Evolutionary conservation across 176 grass and related monocot species (phyloP), one percentile per base, ranked within the genome.

Genomic region (Otatea glauca): DNA sequence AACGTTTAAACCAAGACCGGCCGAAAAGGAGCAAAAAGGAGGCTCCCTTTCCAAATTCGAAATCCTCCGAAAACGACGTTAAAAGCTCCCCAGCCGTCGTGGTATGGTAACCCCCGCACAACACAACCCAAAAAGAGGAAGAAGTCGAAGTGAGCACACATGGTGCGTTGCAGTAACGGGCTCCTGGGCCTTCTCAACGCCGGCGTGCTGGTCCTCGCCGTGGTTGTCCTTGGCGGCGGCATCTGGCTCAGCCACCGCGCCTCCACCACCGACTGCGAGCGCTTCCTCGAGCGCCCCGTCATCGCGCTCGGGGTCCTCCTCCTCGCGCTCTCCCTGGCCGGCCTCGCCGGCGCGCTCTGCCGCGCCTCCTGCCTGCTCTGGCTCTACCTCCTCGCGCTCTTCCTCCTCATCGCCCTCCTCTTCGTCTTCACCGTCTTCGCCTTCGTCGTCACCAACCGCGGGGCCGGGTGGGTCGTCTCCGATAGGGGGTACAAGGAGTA

Each of bases 331-430:
- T 92, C 96, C 49, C 56, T 94, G 29, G 89, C 89, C 2, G 96
- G 96, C 5, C 64, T 99, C 0, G 85, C 94, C 7, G 89, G 93
- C 0, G 83, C 89, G 15, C 94, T 94, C 78, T 96, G 93, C 83
- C 56, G 89, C 6, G 81, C 87, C 2, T 96, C 91, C 48, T 96
- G 91, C 85, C 81, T 98, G 11, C 91, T 99, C 32, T 99, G 93
- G 93, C 70, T 96, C 70, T 98, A 98, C 86, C 96, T 98, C 73
- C 62, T 95, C 63, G 91, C 86, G 56, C 92, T 98, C 65, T 96
- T 98, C 88, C 3, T 95, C 56, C 91, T 98, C 89, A 94, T 98
- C 58, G 63, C 89, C 6, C 84, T 89, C 32, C 84, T 98, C 39
- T 86, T 95, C 44, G 81, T 78, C 47, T 96, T 99, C 86, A 92